A percentile compares a stretch with the other conserved stretches of the same genome.
Evolutionary conservation across 1,284 basidiomycete genomes (phyloP).

Genomic region (Hypsizygus ulmarius): DNA sequence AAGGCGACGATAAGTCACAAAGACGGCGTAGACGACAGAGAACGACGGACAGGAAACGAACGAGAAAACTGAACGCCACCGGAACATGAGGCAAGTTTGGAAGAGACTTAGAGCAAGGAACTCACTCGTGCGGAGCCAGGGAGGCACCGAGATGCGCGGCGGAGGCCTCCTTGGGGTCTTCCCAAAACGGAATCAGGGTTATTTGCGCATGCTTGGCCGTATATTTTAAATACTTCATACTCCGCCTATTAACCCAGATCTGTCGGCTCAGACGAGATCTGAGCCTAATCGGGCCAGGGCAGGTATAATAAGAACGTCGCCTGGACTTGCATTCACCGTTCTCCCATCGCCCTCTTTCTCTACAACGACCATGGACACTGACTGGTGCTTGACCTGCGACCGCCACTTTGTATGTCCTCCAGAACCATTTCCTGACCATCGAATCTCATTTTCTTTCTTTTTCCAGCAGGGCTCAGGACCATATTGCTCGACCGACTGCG

Average conservation of each 20-base stretch:
- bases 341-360: conserved; percentile 12
- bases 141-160: conserved; percentile 23
- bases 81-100: background rate
- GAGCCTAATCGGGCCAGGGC: background rate
- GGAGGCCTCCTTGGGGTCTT: background rate
- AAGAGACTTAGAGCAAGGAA: background rate
- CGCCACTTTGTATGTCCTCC: conserved; percentile 47
- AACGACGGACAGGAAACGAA: too few species aligned
- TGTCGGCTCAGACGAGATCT: conserved; percentile 13
- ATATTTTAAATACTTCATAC: conserved; percentile 9
- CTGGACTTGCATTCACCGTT: background rate
- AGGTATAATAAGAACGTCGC: conserved; percentile 9
- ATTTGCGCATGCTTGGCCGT: background rate
- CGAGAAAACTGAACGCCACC: background rate
- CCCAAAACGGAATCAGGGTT: background rate
- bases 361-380: conserved; percentile 47
- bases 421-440: background rate
- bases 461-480: conserved; percentile 42
- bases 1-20: background rate
- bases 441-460: conserved; percentile 10
- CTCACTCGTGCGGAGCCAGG: conserved; percentile 5
- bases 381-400: conserved; percentile 67
- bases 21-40: background rate
- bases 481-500: conserved; percentile 58
- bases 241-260: conserved; percentile 6